Evolutionary conservation across 305 asterid genomes (phyloP).

Genomic region (Solanum hybrid): DNA sequence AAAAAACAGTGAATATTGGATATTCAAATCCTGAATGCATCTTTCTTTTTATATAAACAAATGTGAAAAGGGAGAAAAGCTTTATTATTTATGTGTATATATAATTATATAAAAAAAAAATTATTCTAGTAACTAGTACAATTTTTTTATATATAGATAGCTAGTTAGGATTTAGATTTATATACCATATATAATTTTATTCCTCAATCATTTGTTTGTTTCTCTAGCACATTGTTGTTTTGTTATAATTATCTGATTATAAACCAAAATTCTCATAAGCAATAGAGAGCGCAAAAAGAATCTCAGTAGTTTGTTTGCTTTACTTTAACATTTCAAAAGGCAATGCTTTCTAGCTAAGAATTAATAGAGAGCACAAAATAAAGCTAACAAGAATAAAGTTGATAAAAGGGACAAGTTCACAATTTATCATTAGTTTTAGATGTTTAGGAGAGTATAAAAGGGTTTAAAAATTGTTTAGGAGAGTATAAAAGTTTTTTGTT

Average conservation of each 20-base stretch:
- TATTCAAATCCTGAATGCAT: slow-evolving; percentile 38
- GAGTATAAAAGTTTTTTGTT: not conserved
- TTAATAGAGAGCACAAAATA: slow-evolving; percentile 5
- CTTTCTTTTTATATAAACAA: slow-evolving; percentile 12
- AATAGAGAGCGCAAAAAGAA: not conserved
- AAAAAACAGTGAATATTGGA: slow-evolving; percentile 13
- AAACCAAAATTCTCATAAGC: not conserved
- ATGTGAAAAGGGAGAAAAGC: slow-evolving; percentile 30
- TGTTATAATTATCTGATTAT: not conserved
- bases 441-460: not conserved
- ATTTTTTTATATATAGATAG: not conserved
- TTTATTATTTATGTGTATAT: slow-evolving; percentile 12
- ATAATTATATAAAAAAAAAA: slow-evolving; percentile 22
- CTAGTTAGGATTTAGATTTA: slow-evolving; percentile 10
- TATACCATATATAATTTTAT: slow-evolving; percentile 23
- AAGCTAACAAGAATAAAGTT: slow-evolving; percentile 2
- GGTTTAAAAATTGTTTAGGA: not conserved
- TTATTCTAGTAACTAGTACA: not conserved
- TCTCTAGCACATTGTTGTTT: slow-evolving; percentile 14
- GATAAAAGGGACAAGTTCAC: not conserved
- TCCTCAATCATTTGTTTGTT: slow-evolving; percentile 39
- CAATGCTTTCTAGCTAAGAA: slow-evolving; percentile 5
- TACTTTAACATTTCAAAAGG: slow-evolving; percentile 1
- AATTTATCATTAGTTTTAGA: not conserved
- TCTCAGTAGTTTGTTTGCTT: slow-evolving; percentile 3